Evolutionary conservation across 106 monocot genomes (phyloP).

Genomic region (Agapanthus africanus): DNA sequence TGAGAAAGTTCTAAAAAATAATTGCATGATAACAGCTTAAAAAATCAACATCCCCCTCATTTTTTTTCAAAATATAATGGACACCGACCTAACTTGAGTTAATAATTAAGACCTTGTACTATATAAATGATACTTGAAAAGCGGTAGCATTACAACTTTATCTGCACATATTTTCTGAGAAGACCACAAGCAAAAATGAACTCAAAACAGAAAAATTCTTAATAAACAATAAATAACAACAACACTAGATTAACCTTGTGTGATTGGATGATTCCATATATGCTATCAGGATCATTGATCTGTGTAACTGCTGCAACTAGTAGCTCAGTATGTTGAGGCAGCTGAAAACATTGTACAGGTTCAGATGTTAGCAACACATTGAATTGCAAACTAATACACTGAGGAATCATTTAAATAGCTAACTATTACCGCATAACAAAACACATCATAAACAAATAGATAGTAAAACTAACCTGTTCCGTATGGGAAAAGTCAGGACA

Average conservation of each 20-base stretch:
- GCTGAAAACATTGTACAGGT: constrained; percentile 29
- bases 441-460: not conserved
- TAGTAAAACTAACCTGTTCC: constrained; percentile 41
- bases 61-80: too few species aligned
- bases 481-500: constrained; percentile 65
- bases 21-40: too few species aligned
- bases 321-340: constrained; percentile 66
- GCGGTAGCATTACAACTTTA: not conserved
- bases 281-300: constrained; percentile 94
- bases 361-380: not conserved
- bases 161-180: too few species aligned
- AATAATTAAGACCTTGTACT: too few species aligned
- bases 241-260: constrained; percentile 54
- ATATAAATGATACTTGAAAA: too few species aligned
- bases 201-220: not conserved
- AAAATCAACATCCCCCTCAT: too few species aligned
- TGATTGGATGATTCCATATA: constrained; percentile 80
- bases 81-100: too few species aligned
- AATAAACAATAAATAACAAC: not conserved
- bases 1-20: too few species aligned
- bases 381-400: not conserved
- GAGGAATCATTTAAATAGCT: not conserved
- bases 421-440: not conserved
- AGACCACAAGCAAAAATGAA: not conserved
- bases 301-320: constrained; percentile 71